These are phyloP conservation scores for Vachellia collinsii DNA, from an alignment of 306 rosid species.

Conservation along the genomic window DNA sequence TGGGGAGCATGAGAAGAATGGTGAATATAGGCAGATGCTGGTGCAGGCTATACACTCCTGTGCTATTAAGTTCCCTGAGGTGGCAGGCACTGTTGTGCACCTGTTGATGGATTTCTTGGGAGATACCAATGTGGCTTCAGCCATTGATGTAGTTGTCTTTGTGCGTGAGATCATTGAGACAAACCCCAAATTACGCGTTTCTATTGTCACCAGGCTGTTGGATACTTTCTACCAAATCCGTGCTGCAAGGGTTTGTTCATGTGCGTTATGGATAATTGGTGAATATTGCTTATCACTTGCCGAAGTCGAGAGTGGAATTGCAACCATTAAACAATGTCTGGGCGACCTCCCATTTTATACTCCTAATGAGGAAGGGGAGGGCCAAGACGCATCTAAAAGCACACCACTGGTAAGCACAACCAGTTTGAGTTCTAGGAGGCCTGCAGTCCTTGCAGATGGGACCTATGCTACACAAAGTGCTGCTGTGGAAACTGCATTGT, in stretches of 20 bases:
- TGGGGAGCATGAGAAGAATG: constrained; percentile 91
- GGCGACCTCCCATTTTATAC: constrained; percentile 73
- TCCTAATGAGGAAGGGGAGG: constrained; percentile 57
- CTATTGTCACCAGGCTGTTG: constrained; percentile 82
- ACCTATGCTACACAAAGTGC: constrained; percentile 99
- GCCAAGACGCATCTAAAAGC: constrained; percentile 60
- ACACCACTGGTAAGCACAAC: constrained; percentile 64
- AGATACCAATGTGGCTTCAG: constrained; percentile 78
- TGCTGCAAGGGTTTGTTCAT: constrained; percentile 66
- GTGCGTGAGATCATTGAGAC: constrained; percentile 96
- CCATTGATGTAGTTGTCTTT: constrained; percentile 81
- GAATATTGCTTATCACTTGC: constrained; percentile 71
- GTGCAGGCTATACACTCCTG: constrained; percentile 93
- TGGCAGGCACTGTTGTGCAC: constrained; percentile 93
- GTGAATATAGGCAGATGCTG: constrained; percentile 88
- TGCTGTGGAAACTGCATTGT: constrained; percentile 86
- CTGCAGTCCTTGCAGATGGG: constrained; percentile 93
- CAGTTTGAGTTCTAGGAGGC: constrained; percentile 88
- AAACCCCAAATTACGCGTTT: constrained; percentile 84
- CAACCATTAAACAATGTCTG: constrained; percentile 59
- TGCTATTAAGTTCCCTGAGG: constrained; percentile 95
- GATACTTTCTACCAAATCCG: constrained; percentile 92
- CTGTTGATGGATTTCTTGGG: constrained; percentile 97
- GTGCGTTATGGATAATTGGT: constrained; percentile 70
- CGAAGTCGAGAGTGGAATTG: constrained; percentile 63